Evolutionary conservation across 345 rosid species (phyloP), one percentile per base, ranked within the genome.

Genomic region (Kernera saxatilis): DNA sequence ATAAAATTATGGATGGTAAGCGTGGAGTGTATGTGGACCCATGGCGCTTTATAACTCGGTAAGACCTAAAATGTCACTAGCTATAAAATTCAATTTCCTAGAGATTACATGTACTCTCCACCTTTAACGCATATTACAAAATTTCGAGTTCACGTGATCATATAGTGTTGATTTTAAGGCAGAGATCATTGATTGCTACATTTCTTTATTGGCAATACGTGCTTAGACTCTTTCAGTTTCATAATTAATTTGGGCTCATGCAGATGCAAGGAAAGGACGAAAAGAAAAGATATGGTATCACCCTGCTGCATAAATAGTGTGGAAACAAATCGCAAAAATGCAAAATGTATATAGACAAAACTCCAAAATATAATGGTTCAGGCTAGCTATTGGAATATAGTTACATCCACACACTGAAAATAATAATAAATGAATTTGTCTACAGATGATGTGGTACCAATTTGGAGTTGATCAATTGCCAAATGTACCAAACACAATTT

Each of bases 131-230:
- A 43, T 32, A 43, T 22, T 13, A 35, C 46, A 43, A 64, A 54
- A 27, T 2, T 43, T 43, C 26, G 35, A 27, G 67, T 73, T 73
- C 72, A 66, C 67, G 77, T 56, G 77, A 65, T 46, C 23, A 64
- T 64, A 35, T 54, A 72, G 48, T 54, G 64, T 33, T 53, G 48
- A 72, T 54, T 43, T 46, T 54, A 4, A 55, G 70, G 10, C 49
- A 44, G 39, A 53, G n/a, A 30, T 55, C 57, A 23, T 44, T 69
- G 64, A 62, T 30, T 52, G 62, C 23, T 62, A 32, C 29, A 15
- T 49, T 36, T 43, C 0, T 53, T 33, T 43, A 45, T 54, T 72
- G 77, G 41, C 51, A 59, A 43, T 72, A 45, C 14, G 50, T 66
- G 52, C 32, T 72, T 52, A 64, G 36, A 58, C 18, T 49, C 55